These are phyloP conservation scores for Forsythia viridissima DNA, from an alignment of 257 asterid genomes.

Conservation along the genomic window DNA sequence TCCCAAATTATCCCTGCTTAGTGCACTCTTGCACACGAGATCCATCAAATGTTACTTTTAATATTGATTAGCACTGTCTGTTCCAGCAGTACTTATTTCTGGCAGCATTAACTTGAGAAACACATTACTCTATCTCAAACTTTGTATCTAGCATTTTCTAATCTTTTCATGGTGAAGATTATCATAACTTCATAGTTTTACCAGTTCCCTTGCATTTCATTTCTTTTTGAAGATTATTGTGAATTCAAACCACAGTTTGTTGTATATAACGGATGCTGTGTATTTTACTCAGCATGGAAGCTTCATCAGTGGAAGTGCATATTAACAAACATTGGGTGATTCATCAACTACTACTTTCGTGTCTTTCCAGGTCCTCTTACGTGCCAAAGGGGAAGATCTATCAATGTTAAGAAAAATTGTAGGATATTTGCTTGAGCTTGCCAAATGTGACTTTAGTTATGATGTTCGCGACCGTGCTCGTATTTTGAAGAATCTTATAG, in stretches of 20 bases:
- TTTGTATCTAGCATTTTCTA: neutral
- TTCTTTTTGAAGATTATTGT: constrained; percentile 5
- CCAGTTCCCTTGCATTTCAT: constrained; percentile 8
- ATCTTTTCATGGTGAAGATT: neutral
- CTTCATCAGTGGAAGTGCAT: constrained; percentile 14
- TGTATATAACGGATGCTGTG: constrained; percentile 15
- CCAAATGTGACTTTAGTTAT: constrained; percentile 77
- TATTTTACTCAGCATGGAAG: constrained; percentile 9
- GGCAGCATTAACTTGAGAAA: neutral
- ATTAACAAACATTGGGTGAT: constrained; percentile 12
- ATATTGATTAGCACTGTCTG: neutral
- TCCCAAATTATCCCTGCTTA: neutral
- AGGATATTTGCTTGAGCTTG: constrained; percentile 79
- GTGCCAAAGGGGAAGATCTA: constrained; percentile 54
- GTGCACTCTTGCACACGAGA: neutral
- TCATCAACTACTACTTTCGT: constrained; percentile 15
- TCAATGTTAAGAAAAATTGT: constrained; percentile 41
- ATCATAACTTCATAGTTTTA: neutral
- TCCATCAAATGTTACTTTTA: neutral
- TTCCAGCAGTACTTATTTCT: neutral
- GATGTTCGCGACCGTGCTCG: constrained; percentile 97
- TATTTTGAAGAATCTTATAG: constrained; percentile 54
- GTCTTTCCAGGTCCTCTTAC: constrained; percentile 66
- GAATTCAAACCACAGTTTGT: constrained; percentile 19
- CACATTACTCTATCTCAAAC: neutral